These are phyloP conservation scores for Phytophthora kernoviae DNA, from an alignment of 352 stramenopile species.

Conservation along the genomic window DNA sequence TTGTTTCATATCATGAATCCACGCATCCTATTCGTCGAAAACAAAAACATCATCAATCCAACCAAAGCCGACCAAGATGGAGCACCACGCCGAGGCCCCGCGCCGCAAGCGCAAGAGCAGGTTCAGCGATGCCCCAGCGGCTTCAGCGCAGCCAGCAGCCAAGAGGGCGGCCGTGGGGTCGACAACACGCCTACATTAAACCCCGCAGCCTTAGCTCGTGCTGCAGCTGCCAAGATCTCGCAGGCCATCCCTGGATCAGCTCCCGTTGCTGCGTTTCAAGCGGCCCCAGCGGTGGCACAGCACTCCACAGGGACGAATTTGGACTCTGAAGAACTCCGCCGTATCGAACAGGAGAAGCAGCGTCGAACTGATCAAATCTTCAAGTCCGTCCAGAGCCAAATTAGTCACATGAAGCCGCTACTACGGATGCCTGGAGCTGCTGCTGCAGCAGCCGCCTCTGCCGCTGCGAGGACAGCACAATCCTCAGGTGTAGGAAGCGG, in stretches of 20 bases:
- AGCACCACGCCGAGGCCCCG: conserved; percentile 34
- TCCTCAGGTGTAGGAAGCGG: conserved; percentile 10
- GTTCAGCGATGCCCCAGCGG: conserved; percentile 70
- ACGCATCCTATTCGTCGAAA: no score
- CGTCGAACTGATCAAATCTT: conserved; percentile 76
- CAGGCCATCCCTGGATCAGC: conserved; percentile 49
- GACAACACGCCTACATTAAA: conserved; percentile 27
- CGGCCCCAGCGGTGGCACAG: not conserved
- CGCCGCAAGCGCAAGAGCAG: conserved; percentile 83
- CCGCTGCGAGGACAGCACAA: no score
- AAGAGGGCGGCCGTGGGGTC: conserved; percentile 15
- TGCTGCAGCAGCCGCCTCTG: not conserved
- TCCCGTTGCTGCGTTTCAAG: conserved; percentile 1
- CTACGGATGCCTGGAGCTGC: conserved; percentile 50
- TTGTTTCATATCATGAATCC: not conserved
- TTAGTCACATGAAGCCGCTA: conserved; percentile 76
- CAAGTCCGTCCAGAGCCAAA: conserved; percentile 87
- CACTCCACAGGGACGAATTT: conserved; percentile 3
- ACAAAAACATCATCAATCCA: not conserved
- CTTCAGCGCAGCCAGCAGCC: conserved; percentile 17
- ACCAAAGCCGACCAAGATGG: conserved; percentile 15
- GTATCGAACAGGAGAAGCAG: conserved; percentile 59
- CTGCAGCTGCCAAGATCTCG: conserved; percentile 77
- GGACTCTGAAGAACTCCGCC: conserved; percentile 40
- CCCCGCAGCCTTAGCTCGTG: conserved; percentile 66